Evolutionary conservation across 202 grass and related monocot genomes (phyloP).

Genomic region (Sporobolus alterniflorus): DNA sequence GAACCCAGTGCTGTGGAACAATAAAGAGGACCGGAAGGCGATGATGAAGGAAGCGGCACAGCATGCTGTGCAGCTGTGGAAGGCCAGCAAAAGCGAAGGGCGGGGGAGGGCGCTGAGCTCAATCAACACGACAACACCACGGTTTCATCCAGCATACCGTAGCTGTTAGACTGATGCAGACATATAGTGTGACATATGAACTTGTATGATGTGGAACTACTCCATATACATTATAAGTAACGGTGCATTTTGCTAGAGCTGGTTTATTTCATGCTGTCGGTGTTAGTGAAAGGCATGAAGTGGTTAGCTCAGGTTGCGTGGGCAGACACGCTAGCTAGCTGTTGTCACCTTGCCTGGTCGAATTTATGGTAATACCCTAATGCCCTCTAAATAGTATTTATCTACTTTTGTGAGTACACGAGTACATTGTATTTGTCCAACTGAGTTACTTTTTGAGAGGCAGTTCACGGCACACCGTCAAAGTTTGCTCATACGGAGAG

Average conservation of each 20-base stretch:
- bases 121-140: not conserved
- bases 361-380: not conserved
- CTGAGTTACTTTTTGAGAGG: too few relatives aligned
- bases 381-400: not conserved
- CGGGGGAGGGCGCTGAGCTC: constrained; percentile 15
- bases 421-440: too few relatives aligned
- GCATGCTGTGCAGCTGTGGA: not conserved
- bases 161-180: not conserved
- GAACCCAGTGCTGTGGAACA: constrained; percentile 56
- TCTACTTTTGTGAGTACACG: too few relatives aligned
- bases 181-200: not conserved
- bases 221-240: not conserved
- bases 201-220: not conserved
- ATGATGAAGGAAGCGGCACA: not conserved
- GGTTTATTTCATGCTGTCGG: not conserved
- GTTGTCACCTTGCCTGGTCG: not conserved
- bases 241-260: not conserved
- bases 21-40: constrained; percentile 16
- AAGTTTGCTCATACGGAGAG: not conserved
- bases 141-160: not conserved
- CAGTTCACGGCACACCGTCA: not conserved
- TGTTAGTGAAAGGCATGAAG: not conserved
- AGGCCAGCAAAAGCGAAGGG: not conserved
- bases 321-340: not conserved
- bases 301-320: not conserved